Evolutionary conservation across 176 grass and related monocot species (phyloP).

Genomic region (Calamus simplicifolius): DNA sequence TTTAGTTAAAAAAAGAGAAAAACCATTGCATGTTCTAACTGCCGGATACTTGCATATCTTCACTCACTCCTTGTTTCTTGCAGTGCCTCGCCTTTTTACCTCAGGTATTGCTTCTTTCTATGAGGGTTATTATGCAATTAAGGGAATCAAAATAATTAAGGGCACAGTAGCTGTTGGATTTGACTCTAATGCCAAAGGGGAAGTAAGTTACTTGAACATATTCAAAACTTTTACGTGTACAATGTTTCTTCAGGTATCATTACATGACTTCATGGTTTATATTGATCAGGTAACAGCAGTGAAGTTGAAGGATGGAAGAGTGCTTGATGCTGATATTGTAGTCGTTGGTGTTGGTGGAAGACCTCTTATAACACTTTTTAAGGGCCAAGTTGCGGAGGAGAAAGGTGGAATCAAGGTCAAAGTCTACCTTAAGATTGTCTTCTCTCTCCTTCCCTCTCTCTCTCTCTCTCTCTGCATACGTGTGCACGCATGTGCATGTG

Average conservation of each 20-base stretch:
- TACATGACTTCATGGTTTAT: slow-evolving; percentile 21
- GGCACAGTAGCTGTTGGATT: slow-evolving; percentile 80
- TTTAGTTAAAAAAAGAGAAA: too few relatives aligned
- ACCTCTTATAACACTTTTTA: slow-evolving; percentile 69
- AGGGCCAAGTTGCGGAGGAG: slow-evolving; percentile 81
- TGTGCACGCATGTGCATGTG: too few relatives aligned
- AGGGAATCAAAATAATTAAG: slow-evolving; percentile 83
- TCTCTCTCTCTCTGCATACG: too few relatives aligned
- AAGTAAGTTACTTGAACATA: slow-evolving; percentile 43
- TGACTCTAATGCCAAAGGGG: slow-evolving; percentile 63
- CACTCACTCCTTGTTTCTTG: slow-evolving; percentile 22
- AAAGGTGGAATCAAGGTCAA: slow-evolving; percentile 98
- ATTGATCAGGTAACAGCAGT: slow-evolving; percentile 62
- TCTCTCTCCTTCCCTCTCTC: too few relatives aligned
- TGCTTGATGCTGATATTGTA: slow-evolving; percentile 75
- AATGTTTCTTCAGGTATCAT: not conserved
- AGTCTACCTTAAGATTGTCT: not conserved
- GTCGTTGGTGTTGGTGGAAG: slow-evolving; percentile 86
- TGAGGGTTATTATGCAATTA: slow-evolving; percentile 86
- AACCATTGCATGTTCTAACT: too few relatives aligned
- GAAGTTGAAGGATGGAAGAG: slow-evolving; percentile 75
- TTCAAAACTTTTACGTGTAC: not conserved
- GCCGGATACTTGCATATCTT: not conserved
- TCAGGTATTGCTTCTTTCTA: slow-evolving; percentile 86
- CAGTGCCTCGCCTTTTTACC: slow-evolving; percentile 93